Evolutionary conservation across 257 asterid genomes (phyloP), one percentile per base, ranked within the genome.

Genomic region (Primulina eburnea): DNA sequence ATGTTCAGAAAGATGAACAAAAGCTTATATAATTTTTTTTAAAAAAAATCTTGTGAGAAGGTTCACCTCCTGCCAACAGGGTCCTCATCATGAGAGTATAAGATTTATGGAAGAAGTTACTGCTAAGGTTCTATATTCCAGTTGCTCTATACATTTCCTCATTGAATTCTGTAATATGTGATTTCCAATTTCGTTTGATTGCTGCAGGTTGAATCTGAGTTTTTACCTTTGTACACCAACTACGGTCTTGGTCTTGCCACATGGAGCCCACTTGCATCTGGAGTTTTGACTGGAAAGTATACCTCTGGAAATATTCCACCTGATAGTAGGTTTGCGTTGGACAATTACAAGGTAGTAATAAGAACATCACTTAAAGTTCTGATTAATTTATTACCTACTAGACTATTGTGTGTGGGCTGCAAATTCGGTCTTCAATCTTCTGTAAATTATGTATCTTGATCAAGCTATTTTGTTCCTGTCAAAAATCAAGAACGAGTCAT

Each of bases 201-300:
- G 58, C 28, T 79, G 78, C 89, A 94, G 99, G 99, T 94, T 37
- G 99, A 94, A 71, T 76, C 87, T 29, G 99, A 94, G 87, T 91
- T 81, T 77, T 81, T 85, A 62, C 97, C 97, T 37, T 71, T 94
- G 71, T 94, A 88, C 78, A 78, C 74, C 60, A 88, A 89, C 83
- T 89, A 91, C 62, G 99, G 99, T 21, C 77, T 86, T 32, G 99
- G 97, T 69, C 97, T 94, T 74, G 87, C 99, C 33, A 94, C 99
- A 30, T 94, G 99, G 99, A 94, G 99, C 67, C 99, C 99, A 2
- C 96, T 94, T 38, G 97, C 98, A 1, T 94, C 99, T 64, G 99
- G 99, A 38, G 97, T 91, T 76, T 83, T 94, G 62, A 85, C 96
- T 2, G 99, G 99, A 64, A 94, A 94, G 75, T 94, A 94, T 73